phyloP scores from a whole-genome alignment of 768 basidiomycete genomes.

The Psilocybe cyanescens region DNA sequence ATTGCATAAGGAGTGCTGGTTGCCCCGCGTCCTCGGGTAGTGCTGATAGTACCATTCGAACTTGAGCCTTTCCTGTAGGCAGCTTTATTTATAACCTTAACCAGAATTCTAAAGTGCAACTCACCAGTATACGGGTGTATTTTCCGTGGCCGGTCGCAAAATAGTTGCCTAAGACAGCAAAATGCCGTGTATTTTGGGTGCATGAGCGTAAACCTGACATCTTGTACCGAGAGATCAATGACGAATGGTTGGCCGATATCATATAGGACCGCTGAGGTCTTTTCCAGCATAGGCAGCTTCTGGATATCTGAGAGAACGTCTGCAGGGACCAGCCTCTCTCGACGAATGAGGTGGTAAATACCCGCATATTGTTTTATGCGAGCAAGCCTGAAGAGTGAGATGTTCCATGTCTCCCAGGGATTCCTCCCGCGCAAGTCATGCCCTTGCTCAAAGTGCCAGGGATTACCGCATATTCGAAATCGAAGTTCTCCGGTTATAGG shows the following conservation, averaged over 20 bases:
- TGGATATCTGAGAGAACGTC: no score
- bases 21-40: not conserved
- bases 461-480: no score
- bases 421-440: no score
- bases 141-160: not conserved
- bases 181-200: not conserved
- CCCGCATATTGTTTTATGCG: no score
- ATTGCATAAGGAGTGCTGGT: not conserved
- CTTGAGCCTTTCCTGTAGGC: not conserved
- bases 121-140: not conserved
- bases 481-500: no score
- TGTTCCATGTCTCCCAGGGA: no score
- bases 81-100: no score
- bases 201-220: not conserved
- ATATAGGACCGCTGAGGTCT: not conserved
- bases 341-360: no score
- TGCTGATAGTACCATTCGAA: not conserved
- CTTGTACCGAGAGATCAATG: not conserved
- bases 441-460: no score
- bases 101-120: not conserved
- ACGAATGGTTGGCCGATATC: not conserved
- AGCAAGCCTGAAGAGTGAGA: no score
- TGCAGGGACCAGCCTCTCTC: no score
- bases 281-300: no score
- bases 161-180: not conserved